These are phyloP conservation scores for Aspergillus clavatus DNA, from an alignment of 2,329 filamentous ascomycete genomes.

Conservation along the genomic window DNA sequence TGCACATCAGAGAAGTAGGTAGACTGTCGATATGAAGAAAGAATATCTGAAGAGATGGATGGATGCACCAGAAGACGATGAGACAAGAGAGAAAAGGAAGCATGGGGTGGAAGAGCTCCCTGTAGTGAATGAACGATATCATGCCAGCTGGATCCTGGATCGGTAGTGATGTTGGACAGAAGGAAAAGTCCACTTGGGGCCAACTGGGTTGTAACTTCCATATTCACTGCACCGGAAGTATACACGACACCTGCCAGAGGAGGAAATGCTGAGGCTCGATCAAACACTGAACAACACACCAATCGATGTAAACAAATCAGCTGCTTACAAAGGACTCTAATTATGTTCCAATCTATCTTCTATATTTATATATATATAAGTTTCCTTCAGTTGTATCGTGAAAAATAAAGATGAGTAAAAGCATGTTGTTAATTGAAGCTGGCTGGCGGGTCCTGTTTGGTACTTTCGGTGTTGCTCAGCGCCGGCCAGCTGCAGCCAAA, in stretches of 20 bases:
- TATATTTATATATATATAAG: no score
- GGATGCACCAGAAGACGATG: not conserved
- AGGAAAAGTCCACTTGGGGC: conserved; percentile 5
- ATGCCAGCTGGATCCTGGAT: conserved; percentile 2
- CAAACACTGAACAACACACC: not conserved
- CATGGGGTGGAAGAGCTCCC: not conserved
- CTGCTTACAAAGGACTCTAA: no score
- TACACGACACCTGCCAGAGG: not conserved
- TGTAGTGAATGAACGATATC: not conserved
- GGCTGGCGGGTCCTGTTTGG: not conserved
- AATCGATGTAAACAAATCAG: not conserved
- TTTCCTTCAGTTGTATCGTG: no score
- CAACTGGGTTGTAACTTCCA: not conserved
- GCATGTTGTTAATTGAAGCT: no score
- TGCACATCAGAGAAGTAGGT: not conserved
- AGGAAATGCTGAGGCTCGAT: not conserved
- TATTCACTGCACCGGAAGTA: not conserved
- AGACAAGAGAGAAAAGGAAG: not conserved
- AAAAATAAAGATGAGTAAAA: not conserved
- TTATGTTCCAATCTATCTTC: no score
- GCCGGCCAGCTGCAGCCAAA: conserved; percentile 8
- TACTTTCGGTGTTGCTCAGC: conserved; percentile 7
- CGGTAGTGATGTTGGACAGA: conserved; percentile 18
- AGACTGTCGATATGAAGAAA: not conserved
- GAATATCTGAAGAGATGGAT: not conserved